Base-by-base conservation (phyloP, 768 basidiomycete genomes). In the Boletus tylopilopsis region DNA sequence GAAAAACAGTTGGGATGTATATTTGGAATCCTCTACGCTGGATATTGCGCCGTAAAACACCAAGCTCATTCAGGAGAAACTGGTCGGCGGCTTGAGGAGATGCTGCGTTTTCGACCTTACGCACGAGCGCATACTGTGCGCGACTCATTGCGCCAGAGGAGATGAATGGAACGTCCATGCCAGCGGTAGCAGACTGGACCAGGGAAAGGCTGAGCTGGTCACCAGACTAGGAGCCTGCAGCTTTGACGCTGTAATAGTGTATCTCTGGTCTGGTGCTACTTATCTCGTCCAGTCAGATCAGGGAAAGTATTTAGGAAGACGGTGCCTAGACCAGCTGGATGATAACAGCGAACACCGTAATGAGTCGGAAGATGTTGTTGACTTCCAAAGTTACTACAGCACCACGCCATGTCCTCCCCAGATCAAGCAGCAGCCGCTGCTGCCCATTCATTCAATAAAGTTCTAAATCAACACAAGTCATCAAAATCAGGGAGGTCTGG, bases 391-490 rank as follows among this genome's bases (percentile, higher is more conserved):
- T 53, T 21, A 32, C 33, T 19, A 27, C 27, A 51, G 36, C 41
- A 47, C 35, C 1, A 51, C 43, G 46, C 32, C 49, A 67, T 64
- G 68, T 51, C 57, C 21, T 52, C 63, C 18, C 18, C 55, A 27
- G 36, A 56, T 41, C 60, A 68, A 32, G 48, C 69, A 42, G 68
- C 66, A 0, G 60, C 63, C 1, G 57, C 70, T 21, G 76, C 80
- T 10, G 81, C 85, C 32, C 85, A 87, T 59, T 82, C 88, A 18
- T 90, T 91, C 67, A 86, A 81, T 68, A 92, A 90, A 62, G 78
- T 91, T 35, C 74, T 93, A 35, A 83, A 78, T 56, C 85, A 85
- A 54, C 77, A 87, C 48, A 87, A 82, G 61, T 64, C 78, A 8
- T 82, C 86, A 6, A 87, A 82, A 67, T 77, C 82, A 49, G 78